These are phyloP conservation scores for Picea sitchensis DNA, from an alignment of 75 land plant species.

Conservation along the genomic window DNA sequence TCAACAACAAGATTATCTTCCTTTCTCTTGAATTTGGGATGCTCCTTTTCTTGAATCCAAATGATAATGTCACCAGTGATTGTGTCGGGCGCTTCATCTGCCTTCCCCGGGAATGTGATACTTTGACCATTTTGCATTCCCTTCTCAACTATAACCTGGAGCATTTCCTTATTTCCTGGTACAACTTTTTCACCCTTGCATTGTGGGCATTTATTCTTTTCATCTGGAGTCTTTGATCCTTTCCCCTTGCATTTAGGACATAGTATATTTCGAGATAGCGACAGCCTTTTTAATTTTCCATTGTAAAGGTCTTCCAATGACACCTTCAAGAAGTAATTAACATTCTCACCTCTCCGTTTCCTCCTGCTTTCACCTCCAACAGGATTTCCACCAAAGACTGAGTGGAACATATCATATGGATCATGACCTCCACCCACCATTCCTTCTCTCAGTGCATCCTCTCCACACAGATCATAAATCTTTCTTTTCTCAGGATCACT, in stretches of 20 bases:
- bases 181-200: slow-evolving; percentile 71
- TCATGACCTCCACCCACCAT: slow-evolving; percentile 60
- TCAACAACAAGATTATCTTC: slow-evolving; percentile 65
- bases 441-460: slow-evolving; percentile 79
- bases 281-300: slow-evolving; percentile 67
- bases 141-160: slow-evolving; percentile 72
- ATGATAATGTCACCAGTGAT: slow-evolving; percentile 59
- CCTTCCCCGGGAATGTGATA: slow-evolving; percentile 61
- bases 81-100: slow-evolving; percentile 72
- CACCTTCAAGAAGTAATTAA: slow-evolving; percentile 64
- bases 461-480: slow-evolving; percentile 74
- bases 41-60: slow-evolving; percentile 64
- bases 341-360: slow-evolving; percentile 79
- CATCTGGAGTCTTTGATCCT: slow-evolving; percentile 31
- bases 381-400: slow-evolving; percentile 75
- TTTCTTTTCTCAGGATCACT: slow-evolving; percentile 84
- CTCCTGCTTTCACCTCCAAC: slow-evolving; percentile 69
- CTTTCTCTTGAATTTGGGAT: slow-evolving; percentile 69
- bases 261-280: slow-evolving; percentile 58
- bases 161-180: slow-evolving; percentile 72
- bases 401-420: slow-evolving; percentile 71
- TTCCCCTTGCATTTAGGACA: slow-evolving; percentile 72
- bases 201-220: slow-evolving; percentile 60
- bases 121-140: slow-evolving; percentile 78
- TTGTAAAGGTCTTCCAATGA: slow-evolving; percentile 71